phyloP scores from a whole-genome alignment of 192 early-diverging fungal genomes.

The Gigaspora rosea region DNA sequence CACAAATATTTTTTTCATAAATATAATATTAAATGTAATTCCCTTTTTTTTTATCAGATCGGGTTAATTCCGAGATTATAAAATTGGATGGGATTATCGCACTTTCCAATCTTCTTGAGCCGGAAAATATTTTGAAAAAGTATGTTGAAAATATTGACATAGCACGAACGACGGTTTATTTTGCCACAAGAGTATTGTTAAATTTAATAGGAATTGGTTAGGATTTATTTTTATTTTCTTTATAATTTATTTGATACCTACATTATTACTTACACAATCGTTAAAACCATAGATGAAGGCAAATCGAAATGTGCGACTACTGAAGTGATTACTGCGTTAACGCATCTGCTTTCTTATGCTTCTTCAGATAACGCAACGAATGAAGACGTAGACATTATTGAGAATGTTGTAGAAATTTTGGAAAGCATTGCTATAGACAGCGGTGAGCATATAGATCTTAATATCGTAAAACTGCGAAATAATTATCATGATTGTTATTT shows the following conservation, averaged over 20 bases:
- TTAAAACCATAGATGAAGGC: slow-evolving; percentile 12
- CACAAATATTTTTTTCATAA: neutral
- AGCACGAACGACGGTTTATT: slow-evolving; percentile 20
- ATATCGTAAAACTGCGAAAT: neutral
- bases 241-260: neutral
- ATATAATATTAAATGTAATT: neutral
- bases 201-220: slow-evolving; percentile 21
- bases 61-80: neutral
- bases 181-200: slow-evolving; percentile 19
- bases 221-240: neutral
- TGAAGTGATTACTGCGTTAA: slow-evolving; percentile 9
- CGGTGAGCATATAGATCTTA: slow-evolving; percentile 28
- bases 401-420: slow-evolving; percentile 41
- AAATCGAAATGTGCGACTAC: slow-evolving; percentile 6
- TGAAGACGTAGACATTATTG: slow-evolving; percentile 31
- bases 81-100: slow-evolving; percentile 24
- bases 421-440: slow-evolving; percentile 40
- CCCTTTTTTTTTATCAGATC: neutral
- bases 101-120: slow-evolving; percentile 33
- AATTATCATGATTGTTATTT: neutral
- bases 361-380: slow-evolving; percentile 1
- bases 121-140: slow-evolving; percentile 14
- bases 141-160: slow-evolving; percentile 1
- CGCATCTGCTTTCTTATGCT: slow-evolving; percentile 7
- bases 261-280: neutral